Conservation (phyloP, 139 green algal genomes). For the Chlamydomonas urium region DNA sequence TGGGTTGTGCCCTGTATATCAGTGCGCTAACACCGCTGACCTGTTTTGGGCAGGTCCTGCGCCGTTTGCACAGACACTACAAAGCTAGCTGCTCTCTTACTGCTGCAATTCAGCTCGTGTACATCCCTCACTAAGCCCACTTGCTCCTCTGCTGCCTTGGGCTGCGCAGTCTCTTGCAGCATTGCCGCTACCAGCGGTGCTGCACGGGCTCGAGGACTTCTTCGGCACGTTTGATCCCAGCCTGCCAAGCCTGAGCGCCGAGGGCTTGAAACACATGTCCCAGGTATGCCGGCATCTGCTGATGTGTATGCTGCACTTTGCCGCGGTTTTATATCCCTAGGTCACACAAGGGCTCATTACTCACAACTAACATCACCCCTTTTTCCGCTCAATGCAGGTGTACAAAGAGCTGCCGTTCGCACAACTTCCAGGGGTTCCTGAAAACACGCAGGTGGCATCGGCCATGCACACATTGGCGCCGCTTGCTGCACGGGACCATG, state of each 20-base stretch:
- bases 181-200: not conserved
- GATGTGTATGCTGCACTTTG: not conserved
- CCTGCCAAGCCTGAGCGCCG: not conserved
- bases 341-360: no score
- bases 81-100: not conserved
- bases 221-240: not conserved
- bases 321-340: no score
- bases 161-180: not conserved
- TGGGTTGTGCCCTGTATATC: not conserved
- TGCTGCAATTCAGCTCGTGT: not conserved
- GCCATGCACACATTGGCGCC: constrained; percentile 13
- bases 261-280: not conserved
- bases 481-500: constrained; percentile 34
- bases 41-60: not conserved
- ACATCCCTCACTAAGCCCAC: not conserved
- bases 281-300: not conserved
- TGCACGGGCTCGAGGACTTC: not conserved
- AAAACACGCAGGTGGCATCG: not conserved
- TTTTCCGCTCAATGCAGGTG: no score
- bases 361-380: no score
- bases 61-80: not conserved
- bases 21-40: not conserved
- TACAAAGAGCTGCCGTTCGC: no score
- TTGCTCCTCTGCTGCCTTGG: no score
- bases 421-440: not conserved